Evolutionary conservation across 768 basidiomycete species (phyloP).

Genomic region (Termitomyces heimii): DNA sequence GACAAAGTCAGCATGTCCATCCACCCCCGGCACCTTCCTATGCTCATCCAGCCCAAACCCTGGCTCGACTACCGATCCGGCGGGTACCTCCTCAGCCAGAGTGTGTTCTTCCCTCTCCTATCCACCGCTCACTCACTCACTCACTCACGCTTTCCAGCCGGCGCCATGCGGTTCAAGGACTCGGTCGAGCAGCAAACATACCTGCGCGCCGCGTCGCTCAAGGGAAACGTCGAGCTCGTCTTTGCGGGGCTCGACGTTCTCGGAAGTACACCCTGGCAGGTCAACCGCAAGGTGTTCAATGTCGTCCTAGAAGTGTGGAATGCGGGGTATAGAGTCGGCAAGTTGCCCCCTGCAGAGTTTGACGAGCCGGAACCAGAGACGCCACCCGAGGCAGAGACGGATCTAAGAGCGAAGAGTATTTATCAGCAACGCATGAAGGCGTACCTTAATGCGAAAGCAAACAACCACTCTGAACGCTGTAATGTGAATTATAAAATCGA

Average conservation of each 20-base stretch:
- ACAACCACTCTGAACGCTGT: constrained; percentile 89
- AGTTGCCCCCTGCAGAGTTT: constrained; percentile 72
- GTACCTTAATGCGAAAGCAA: constrained; percentile 56
- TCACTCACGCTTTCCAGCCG: constrained; percentile 19
- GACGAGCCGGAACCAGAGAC: constrained; percentile 61
- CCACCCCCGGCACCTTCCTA: constrained; percentile 92
- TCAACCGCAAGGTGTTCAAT: constrained; percentile 77
- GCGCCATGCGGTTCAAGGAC: constrained; percentile 94
- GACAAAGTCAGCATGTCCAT: constrained; percentile 67
- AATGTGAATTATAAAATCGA: constrained; percentile 96
- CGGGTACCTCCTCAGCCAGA: constrained; percentile 75
- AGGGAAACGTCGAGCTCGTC: constrained; percentile 77
- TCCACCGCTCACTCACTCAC: not conserved
- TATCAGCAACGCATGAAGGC: constrained; percentile 52
- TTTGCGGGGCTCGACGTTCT: constrained; percentile 89
- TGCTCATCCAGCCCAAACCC: constrained; percentile 87
- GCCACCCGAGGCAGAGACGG: constrained; percentile 39
- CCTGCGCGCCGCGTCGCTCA: constrained; percentile 64
- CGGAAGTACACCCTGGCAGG: constrained; percentile 83
- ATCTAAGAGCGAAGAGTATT: constrained; percentile 44
- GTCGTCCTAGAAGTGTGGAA: constrained; percentile 84
- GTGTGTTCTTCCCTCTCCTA: constrained; percentile 32
- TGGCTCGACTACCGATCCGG: constrained; percentile 79
- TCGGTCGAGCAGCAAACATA: constrained; percentile 78
- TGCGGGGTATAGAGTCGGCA: constrained; percentile 71